phyloP scores from a whole-genome alignment of 768 basidiomycete species.

The Chiua virens region DNA sequence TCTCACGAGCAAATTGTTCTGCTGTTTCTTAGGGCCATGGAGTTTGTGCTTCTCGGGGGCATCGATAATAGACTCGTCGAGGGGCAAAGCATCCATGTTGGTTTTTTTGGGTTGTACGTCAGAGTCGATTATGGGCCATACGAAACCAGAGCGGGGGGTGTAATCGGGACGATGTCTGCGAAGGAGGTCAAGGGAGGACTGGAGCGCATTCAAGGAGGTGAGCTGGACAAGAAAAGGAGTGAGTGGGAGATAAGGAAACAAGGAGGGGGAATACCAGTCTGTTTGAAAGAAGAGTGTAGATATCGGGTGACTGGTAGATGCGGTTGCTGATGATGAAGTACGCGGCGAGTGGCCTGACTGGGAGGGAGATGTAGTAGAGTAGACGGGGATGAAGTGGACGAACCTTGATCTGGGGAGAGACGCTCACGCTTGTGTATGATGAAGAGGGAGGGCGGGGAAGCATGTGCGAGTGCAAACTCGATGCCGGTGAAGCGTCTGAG shows the following conservation, averaged over 20 bases:
- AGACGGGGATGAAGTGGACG: slow-evolving; percentile 18
- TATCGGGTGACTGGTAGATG: slow-evolving; percentile 84
- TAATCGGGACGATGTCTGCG: slow-evolving; percentile 77
- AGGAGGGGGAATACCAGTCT: slow-evolving; percentile 58
- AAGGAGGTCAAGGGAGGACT: slow-evolving; percentile 73
- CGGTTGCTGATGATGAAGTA: slow-evolving; percentile 90
- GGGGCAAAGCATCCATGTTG: slow-evolving; percentile 26
- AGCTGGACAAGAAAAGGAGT: slow-evolving; percentile 41
- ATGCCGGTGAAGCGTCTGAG: slow-evolving; percentile 80
- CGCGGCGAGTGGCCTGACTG: slow-evolving; percentile 75
- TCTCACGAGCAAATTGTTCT: slow-evolving; percentile 66
- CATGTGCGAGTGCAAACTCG: slow-evolving; percentile 84
- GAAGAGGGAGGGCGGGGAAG: slow-evolving; percentile 78
- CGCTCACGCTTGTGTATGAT: slow-evolving; percentile 89
- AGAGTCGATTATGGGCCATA: slow-evolving; percentile 77
- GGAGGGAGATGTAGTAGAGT: background rate
- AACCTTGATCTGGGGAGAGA: slow-evolving; percentile 81
- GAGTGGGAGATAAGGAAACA: background rate
- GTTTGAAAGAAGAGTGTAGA: slow-evolving; percentile 82
- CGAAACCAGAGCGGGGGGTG: slow-evolving; percentile 79
- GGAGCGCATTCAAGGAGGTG: slow-evolving; percentile 67
- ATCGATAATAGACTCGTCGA: slow-evolving; percentile 20
- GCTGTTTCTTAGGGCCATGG: slow-evolving; percentile 50
- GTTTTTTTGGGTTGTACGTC: slow-evolving; percentile 44
- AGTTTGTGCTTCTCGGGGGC: slow-evolving; percentile 22